Evolutionary conservation across 805 yeast genomes (phyloP), one percentile per base, ranked within the genome.

Genomic region (Ascoidea rubescens): DNA sequence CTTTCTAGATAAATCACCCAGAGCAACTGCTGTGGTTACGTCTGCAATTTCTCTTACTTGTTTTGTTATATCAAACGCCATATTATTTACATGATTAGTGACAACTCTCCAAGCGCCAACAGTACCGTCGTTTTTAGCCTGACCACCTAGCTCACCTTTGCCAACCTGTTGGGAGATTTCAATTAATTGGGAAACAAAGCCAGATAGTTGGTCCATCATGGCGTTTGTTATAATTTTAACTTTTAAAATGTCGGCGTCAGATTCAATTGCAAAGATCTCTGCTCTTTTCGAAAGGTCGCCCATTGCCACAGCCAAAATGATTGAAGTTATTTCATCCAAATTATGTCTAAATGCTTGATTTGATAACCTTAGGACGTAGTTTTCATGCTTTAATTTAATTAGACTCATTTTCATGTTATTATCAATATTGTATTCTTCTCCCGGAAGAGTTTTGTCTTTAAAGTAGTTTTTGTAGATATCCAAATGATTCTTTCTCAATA

Each of bases 161-260:
- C 95, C 91, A 21, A 87, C 96, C 59, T 87, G 95, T 16, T 90
- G 86, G 45, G 96, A 93, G 31, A 87, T 86, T 54, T 87, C 80
- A 44, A 89, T 84, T 46, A 87, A 93, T 64, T 86, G 93, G 51
- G 75, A 74, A 33, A 93, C 88, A 65, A 85, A 86, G 10, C 86
- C 78, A 63, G 84, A 90, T 55, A 85, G 72, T 66, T 86, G 95
- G 61, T 83, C 88, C 87, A 87, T 84, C 96, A 87, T 87, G 28
- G 86, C 78, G 65, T 87, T 87, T 61, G 87, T 85, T 5, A 93
- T 83, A 52, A 79, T 78, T 64, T 87, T 87, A 61, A 87, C 87
- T 62, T 82, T 83, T 53, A 81, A 72, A 56, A 87, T 85, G 62
- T 84, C 91, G 1, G 93, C 88, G 64, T 85, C 89, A 53, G 77